These are phyloP conservation scores for Phaseolus lunatus DNA, from an alignment of 306 rosid species.

Conservation along the genomic window DNA sequence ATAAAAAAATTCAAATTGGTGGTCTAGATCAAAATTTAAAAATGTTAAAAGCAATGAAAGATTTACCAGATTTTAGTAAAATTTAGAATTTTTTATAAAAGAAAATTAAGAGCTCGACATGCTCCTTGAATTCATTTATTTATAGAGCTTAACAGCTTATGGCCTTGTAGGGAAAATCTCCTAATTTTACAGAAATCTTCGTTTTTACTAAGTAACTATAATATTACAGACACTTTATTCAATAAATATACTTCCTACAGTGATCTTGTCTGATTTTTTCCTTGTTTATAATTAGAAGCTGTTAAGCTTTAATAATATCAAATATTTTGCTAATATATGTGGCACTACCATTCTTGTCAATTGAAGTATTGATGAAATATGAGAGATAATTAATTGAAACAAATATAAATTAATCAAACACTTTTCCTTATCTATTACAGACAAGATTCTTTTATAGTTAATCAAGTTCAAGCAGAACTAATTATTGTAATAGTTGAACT, in stretches of 20 bases:
- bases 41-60: neutral
- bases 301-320: neutral
- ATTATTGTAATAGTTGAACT: neutral
- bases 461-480: slow-evolving; percentile 1
- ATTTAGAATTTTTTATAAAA: neutral
- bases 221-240: neutral
- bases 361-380: slow-evolving; percentile 7
- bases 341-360: slow-evolving; percentile 1
- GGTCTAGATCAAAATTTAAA: neutral
- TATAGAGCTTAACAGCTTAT: neutral
- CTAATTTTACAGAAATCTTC: neutral
- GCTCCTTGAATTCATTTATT: neutral
- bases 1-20: too few species aligned
- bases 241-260: neutral
- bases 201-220: neutral
- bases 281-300: neutral
- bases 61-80: neutral
- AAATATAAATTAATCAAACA: neutral
- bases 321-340: neutral
- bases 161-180: too few species aligned
- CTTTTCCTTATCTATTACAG: neutral
- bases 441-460: neutral
- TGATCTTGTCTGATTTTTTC: neutral
- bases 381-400: slow-evolving; percentile 13
- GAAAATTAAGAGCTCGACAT: neutral